A percentile compares a stretch with the other conserved stretches of the same genome.
Conservation (phyloP, 116 monocot genomes). For the Cymodocea nodosa region DNA sequence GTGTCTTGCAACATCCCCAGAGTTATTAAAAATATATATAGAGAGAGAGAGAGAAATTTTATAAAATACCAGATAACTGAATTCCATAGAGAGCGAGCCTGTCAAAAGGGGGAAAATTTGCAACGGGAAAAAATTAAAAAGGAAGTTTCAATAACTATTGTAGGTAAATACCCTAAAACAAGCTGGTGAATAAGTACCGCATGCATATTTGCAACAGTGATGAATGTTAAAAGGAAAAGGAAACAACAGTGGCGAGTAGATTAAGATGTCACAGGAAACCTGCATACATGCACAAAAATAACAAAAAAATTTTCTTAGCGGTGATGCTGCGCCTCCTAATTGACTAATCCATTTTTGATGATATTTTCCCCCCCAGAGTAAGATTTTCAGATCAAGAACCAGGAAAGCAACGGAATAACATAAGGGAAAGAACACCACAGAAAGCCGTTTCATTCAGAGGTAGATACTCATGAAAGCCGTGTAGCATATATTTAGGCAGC, state of each 20-base stretch:
- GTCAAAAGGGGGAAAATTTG: no score
- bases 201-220: no score
- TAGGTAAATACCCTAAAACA: no score
- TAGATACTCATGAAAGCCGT: background rate
- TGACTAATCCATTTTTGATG: background rate
- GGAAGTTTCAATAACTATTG: no score
- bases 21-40: background rate
- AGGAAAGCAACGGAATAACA: background rate
- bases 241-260: no score
- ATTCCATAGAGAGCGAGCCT: no score
- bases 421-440: slow-evolving; percentile 2
- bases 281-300: background rate
- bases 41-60: background rate
- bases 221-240: no score
- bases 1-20: background rate
- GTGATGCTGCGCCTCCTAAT: background rate
- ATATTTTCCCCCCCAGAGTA: slow-evolving; percentile 3
- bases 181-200: no score
- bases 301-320: background rate
- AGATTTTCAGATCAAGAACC: slow-evolving; percentile 8
- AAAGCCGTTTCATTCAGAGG: slow-evolving; percentile 10
- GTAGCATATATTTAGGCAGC: no score
- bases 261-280: background rate
- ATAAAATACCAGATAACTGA: no score
- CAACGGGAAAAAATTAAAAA: no score